phyloP scores from a whole-genome alignment of 2,329 filamentous ascomycete genomes.

The Ceratocystis papillata region DNA sequence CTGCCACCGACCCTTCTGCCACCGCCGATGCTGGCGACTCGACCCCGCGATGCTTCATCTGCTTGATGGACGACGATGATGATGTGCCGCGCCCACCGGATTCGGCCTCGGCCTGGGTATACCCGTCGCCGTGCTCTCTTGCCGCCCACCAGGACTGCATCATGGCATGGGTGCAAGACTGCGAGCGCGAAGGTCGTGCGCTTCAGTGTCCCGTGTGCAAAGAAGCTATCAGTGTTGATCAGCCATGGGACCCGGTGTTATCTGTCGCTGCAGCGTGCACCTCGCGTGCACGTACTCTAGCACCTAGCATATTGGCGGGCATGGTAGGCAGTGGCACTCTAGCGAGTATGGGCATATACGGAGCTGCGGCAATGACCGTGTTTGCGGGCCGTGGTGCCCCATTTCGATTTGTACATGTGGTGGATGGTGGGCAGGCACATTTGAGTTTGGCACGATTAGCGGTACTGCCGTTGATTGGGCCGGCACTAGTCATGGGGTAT shows the following conservation, averaged over 20 bases:
- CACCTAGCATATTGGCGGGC: constrained; percentile 51
- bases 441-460: constrained; percentile 26
- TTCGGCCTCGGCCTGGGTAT: constrained; percentile 56
- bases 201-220: constrained; percentile 87
- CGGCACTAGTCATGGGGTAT: constrained; percentile 37
- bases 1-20: constrained; percentile 3
- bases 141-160: constrained; percentile 85
- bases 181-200: constrained; percentile 56
- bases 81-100: constrained; percentile 27
- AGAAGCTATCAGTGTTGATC: constrained; percentile 61
- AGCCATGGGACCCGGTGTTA: constrained; percentile 63
- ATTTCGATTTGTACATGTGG: constrained; percentile 35
- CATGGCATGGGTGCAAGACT: constrained; percentile 85
- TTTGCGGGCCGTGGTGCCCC: constrained; percentile 43
- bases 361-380: constrained; percentile 39
- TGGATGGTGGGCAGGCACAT: constrained; percentile 22
- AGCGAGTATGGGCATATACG: constrained; percentile 45
- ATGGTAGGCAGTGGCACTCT: constrained; percentile 38
- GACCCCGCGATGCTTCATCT: constrained; percentile 48
- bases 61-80: constrained; percentile 47
- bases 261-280: constrained; percentile 52
- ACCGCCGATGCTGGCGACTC: constrained; percentile 14
- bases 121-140: constrained; percentile 81
- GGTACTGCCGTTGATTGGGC: constrained; percentile 38
- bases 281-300: constrained; percentile 42